Evolutionary conservation across 2,329 filamentous ascomycete genomes (phyloP).

Genomic region (Trichoderma sp.): DNA sequence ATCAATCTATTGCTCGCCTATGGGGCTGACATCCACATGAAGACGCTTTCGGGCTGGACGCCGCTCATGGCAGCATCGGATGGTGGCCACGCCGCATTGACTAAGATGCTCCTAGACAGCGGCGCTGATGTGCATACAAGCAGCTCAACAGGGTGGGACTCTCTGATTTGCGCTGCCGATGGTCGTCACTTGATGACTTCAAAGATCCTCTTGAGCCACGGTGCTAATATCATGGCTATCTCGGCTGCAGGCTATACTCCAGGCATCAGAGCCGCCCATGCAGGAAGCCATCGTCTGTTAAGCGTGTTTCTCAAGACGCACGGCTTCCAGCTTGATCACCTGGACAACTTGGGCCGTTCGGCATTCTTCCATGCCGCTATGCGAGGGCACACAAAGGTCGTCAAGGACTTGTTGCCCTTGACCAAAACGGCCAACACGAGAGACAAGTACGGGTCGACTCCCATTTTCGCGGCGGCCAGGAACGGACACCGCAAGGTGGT

Average conservation of each 20-base stretch:
- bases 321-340: neutral
- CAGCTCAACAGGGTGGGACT: constrained; percentile 10
- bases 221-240: constrained; percentile 1
- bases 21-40: constrained; percentile 13
- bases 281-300: neutral
- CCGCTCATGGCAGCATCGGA: constrained; percentile 13
- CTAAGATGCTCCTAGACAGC: constrained; percentile 9
- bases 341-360: constrained; percentile 13
- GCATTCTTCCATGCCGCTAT: constrained; percentile 18
- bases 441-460: constrained; percentile 18
- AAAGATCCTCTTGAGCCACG: constrained; percentile 13
- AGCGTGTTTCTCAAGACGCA: neutral
- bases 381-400: constrained; percentile 9
- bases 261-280: constrained; percentile 13
- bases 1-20: neutral
- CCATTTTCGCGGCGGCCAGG: constrained; percentile 14
- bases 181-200: neutral
- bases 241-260: neutral
- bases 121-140: constrained; percentile 6
- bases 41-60: constrained; percentile 9
- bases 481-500: constrained; percentile 15
- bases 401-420: constrained; percentile 3
- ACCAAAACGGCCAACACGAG: neutral
- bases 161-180: constrained; percentile 14
- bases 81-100: neutral